Evolutionary conservation across 2,329 filamentous ascomycete species (phyloP), one percentile per base, ranked within the genome.

Genomic region (Aureobasidium melanogenum): DNA sequence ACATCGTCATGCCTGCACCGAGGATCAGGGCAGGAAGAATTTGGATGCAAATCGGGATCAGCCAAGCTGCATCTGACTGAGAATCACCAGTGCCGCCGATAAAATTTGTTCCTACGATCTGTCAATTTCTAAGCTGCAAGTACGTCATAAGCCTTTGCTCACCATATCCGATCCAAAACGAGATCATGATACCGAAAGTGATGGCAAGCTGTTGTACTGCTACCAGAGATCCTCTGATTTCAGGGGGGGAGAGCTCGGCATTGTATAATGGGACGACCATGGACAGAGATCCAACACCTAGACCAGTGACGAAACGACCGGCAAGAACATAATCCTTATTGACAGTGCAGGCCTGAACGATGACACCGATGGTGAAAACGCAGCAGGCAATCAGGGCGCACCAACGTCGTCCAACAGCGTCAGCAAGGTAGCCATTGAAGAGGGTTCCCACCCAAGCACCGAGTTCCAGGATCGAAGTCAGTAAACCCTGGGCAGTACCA

Each of bases 21-120:
- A 91, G 79, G 4, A 89, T 66, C 2, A 84, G 67, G 0, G 86
- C 86, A 0, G 87, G 87, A 0, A 79, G 77, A 3, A 90, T 77
- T 66, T 91, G 88, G 0, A 91, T 77, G 65, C 82, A 85, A 55
- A 89, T 83, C 0, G 88, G 88, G 0, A 88, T 74, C 0, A 88
- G 79, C 88, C 88, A 92, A 0, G 88, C 84, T 0, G 83, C 83
- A 66, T 89, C 80, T n/a, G 78, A 79, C 71, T 91, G 84, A 1
- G 66, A 71, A 30, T 64, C 62, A 71, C 79, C 76, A 12, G 81
- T 84, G 5, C 83, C 88, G 14, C 75, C 74, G 56, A 77, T 75
- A 67, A 71, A 76, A 67, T 77, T 76, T 26, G 67, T 72, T 26
- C 76, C 56, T 60, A 8, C 8, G 14, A 8, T 7, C 15, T 19